These are phyloP conservation scores for Seminavis robusta DNA, from an alignment of 108 stramenopile species.

Conservation along the genomic window DNA sequence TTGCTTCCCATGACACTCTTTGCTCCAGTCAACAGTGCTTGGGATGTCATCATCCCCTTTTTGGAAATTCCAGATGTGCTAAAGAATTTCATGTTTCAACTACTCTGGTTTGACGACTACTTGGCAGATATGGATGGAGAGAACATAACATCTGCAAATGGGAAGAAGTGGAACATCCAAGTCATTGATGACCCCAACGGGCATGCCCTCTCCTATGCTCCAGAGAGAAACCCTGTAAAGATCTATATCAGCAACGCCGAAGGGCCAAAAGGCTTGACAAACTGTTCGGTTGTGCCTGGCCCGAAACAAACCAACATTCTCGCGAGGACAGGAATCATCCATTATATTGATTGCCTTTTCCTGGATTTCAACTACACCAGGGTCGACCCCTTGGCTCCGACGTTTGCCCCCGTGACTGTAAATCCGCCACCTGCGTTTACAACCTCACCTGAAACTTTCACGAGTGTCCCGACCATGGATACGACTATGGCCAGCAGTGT, in stretches of 20 bases:
- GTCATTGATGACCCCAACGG: constrained; percentile 10
- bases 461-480: no score
- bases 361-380: no score
- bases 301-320: no score
- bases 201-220: constrained; percentile 8
- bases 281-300: no score
- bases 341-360: constrained; percentile 16
- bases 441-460: no score
- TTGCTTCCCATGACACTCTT: constrained; percentile 6
- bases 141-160: constrained; percentile 6
- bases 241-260: background rate
- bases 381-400: no score
- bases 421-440: no score
- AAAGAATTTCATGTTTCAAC: no score
- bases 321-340: constrained; percentile 14
- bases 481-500: no score
- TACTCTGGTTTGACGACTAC: no score
- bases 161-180: constrained; percentile 4
- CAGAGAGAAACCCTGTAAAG: background rate
- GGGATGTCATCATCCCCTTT: constrained; percentile 12
- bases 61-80: constrained; percentile 6
- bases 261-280: constrained; percentile 10
- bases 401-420: no score
- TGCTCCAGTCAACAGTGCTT: constrained; percentile 4
- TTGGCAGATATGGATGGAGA: background rate